Percentiles rank a stretch among this genome's conserved stretches.
These are phyloP conservation scores for Populus ilicifolia DNA, from an alignment of 345 rosid genomes.

Conservation along the genomic window DNA sequence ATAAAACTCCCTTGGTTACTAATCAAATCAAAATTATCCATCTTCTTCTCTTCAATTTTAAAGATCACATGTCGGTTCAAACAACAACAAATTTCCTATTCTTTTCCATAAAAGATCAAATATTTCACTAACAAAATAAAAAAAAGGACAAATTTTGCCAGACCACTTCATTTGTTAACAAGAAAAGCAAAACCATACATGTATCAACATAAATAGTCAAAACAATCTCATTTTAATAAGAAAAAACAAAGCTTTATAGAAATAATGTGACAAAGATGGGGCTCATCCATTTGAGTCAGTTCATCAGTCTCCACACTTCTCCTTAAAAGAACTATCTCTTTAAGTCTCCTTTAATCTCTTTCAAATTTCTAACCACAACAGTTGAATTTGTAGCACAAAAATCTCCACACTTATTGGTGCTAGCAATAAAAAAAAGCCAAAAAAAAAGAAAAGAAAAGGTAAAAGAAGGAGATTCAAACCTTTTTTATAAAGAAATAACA, in stretches of 20 bases:
- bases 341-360: background rate
- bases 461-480: no score
- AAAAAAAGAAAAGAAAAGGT: no score
- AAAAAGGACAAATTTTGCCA: background rate
- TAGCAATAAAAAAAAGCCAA: no score
- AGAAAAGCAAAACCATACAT: background rate
- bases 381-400: slow-evolving; percentile 13
- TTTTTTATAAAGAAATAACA: no score
- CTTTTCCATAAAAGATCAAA: background rate
- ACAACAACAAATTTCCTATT: background rate
- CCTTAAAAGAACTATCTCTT: background rate
- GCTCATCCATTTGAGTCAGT: slow-evolving; percentile 8
- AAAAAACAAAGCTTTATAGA: background rate
- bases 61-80: slow-evolving; percentile 46
- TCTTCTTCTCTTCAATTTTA: slow-evolving; percentile 60
- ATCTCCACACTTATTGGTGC: no score
- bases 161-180: background rate
- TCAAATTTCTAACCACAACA: slow-evolving; percentile 1
- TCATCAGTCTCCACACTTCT: slow-evolving; percentile 11
- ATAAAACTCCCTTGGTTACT: no score
- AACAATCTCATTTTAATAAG: background rate
- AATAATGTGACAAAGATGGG: background rate
- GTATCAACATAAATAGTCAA: background rate
- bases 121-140: background rate
- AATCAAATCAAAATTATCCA: slow-evolving; percentile 2